Conservation (phyloP, 176 grass and related monocot genomes). For the Carex myosuroides region DNA sequence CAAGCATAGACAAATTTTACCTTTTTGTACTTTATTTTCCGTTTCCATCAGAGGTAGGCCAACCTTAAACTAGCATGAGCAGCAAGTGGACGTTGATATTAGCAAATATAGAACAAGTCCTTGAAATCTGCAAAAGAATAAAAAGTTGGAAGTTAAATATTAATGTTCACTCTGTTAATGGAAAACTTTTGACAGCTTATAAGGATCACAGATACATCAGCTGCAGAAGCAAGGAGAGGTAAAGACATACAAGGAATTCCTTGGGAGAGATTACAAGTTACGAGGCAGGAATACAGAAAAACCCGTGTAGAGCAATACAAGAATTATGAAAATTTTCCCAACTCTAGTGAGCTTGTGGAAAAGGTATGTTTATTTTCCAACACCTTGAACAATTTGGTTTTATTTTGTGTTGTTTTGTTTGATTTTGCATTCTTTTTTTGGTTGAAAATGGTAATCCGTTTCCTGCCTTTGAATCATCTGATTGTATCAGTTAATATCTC, state of each 20-base stretch:
- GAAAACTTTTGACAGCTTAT: constrained; percentile 37
- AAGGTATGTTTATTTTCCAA: constrained; percentile 33
- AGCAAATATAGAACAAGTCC: background rate
- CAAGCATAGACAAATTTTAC: background rate
- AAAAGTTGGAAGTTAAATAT: background rate
- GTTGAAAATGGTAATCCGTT: background rate
- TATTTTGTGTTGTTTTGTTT: background rate
- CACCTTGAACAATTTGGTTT: background rate
- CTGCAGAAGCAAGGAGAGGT: constrained; percentile 73
- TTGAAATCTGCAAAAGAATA: background rate
- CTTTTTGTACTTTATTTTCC: background rate
- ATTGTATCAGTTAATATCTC: background rate
- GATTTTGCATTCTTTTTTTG: background rate
- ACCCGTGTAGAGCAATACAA: constrained; percentile 79
- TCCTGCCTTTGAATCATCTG: background rate
- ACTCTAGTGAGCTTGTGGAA: constrained; percentile 59
- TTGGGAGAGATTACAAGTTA: constrained; percentile 61
- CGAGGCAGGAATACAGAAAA: constrained; percentile 62
- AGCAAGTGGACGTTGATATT: background rate
- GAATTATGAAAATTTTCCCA: constrained; percentile 82
- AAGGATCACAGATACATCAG: constrained; percentile 66
- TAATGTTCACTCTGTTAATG: background rate
- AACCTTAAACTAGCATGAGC: background rate
- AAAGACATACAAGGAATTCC: constrained; percentile 96
- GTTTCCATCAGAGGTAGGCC: no score